Base-by-base conservation (phyloP, 108 stramenopile species). In the Cyclotella choctawhatcheeana region DNA sequence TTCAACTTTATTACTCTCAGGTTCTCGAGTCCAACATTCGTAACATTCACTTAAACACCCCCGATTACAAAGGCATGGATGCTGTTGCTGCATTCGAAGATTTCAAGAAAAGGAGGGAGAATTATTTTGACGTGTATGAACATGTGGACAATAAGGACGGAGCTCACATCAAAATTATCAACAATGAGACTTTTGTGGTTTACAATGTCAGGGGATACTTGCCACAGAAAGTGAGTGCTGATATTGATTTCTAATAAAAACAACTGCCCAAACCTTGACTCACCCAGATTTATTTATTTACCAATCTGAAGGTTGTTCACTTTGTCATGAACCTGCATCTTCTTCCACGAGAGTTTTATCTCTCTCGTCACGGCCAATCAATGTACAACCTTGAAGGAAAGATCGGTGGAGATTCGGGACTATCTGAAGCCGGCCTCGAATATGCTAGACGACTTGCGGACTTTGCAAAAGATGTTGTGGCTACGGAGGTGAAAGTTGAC, bases 361-460 rank as follows among this genome's bases (percentile, higher is more conserved):
- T 99, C 70, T 97, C 96, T 5, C 91, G 99, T 20, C 99, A 99
- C 83, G 99, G 99, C 32, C 97, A 99, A 82, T 96, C 93, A 16
- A 89, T 97, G 71, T 99, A 98, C 89, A 99, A 99, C 68, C 74
- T 97, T 64, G 76, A 94, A 48, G 98, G 97, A 2, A 97, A 96
- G 67, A 99, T 99, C 69, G 99, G 99, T 44, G 99, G 99, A 14
- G 97, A 99, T 94, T 85, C 94, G n/a, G 90, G 92, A 29, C 84
- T 99, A 25, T 91, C 90, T 3, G 84, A 84, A 16, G 86, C 82
- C n/a, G 98, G 98, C 8, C 45, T 81, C 33, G 88, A 96, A 69
- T 99, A 98, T 84, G 96, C 97, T 6, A 74, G 85, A 27, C 90
- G 91, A 58, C 81, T 99, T 47, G 97, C 93, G 8, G 77, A 81